A percentile compares a stretch with the other conserved stretches of the same genome.
These are phyloP conservation scores for Echium plantagineum DNA, from an alignment of 257 asterid genomes.

Conservation along the genomic window DNA sequence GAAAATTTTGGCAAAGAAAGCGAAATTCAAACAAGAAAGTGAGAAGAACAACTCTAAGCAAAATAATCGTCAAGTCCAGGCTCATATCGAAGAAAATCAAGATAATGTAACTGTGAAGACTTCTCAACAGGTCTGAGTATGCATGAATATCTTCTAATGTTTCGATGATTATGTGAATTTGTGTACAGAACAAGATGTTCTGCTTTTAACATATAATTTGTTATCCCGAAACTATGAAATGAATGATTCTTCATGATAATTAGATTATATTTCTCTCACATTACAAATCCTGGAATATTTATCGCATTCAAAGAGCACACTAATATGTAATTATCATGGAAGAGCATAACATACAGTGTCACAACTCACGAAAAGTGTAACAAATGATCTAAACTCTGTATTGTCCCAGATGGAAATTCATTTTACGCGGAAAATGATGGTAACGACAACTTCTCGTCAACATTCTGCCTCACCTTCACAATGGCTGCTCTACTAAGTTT, in stretches of 20 bases:
- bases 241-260: slow-evolving; percentile 1
- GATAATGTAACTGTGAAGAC: slow-evolving; percentile 25
- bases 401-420: too few species aligned
- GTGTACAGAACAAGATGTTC: too few species aligned
- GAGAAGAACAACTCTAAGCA: slow-evolving; percentile 14
- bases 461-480: slow-evolving; percentile 20
- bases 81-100: slow-evolving; percentile 12
- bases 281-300: too few species aligned
- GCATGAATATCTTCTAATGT: slow-evolving; percentile 1
- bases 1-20: slow-evolving; percentile 38
- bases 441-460: slow-evolving; percentile 4
- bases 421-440: slow-evolving; percentile 2
- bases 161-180: not conserved
- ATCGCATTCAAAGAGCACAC: too few species aligned
- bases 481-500: slow-evolving; percentile 36
- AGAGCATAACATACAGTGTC: too few species aligned
- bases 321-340: too few species aligned
- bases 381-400: too few species aligned
- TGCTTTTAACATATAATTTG: not conserved
- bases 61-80: slow-evolving; percentile 15
- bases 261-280: too few species aligned
- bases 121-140: slow-evolving; percentile 33
- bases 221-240: slow-evolving; percentile 9
- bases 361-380: too few species aligned
- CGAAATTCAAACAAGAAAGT: slow-evolving; percentile 35